Evolutionary conservation across 2,329 filamentous ascomycete species (phyloP).

Genomic region (Chaetoscypha palmicola): DNA sequence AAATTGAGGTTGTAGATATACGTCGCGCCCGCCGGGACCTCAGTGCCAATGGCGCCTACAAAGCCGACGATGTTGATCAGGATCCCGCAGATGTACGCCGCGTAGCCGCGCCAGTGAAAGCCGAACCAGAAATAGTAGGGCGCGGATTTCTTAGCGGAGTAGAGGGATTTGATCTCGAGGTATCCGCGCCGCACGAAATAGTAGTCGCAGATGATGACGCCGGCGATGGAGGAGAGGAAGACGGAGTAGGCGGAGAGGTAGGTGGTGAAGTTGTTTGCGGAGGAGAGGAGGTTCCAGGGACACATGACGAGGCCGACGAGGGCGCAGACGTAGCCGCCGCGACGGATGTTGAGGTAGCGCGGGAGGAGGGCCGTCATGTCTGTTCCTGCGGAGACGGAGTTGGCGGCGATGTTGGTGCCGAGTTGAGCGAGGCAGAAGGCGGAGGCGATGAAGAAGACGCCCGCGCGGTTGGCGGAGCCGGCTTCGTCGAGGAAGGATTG

Average conservation of each 20-base stretch:
- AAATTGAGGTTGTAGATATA: conserved; percentile 92
- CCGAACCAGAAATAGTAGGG: conserved; percentile 72
- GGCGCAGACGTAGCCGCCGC: conserved; percentile 82
- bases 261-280: conserved; percentile 77
- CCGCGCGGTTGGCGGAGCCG: conserved; percentile 61
- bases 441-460: conserved; percentile 64
- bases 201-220: conserved; percentile 86
- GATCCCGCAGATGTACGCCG: conserved; percentile 75
- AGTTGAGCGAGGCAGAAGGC: conserved; percentile 74
- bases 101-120: conserved; percentile 77
- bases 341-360: conserved; percentile 75
- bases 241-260: conserved; percentile 90
- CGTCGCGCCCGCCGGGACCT: conserved; percentile 68
- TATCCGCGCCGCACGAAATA: conserved; percentile 80
- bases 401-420: conserved; percentile 82
- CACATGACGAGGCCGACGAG: conserved; percentile 76
- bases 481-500: conserved; percentile 62
- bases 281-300: conserved; percentile 71
- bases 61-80: conserved; percentile 90
- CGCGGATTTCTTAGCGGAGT: conserved; percentile 58
- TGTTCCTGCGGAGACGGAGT: conserved; percentile 69
- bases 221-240: conserved; percentile 87
- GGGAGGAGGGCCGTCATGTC: conserved; percentile 77
- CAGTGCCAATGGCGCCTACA: conserved; percentile 66
- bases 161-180: conserved; percentile 70